Evolutionary conservation across 129 eudicot genomes (phyloP).

Genomic region (Tagetes erecta): DNA sequence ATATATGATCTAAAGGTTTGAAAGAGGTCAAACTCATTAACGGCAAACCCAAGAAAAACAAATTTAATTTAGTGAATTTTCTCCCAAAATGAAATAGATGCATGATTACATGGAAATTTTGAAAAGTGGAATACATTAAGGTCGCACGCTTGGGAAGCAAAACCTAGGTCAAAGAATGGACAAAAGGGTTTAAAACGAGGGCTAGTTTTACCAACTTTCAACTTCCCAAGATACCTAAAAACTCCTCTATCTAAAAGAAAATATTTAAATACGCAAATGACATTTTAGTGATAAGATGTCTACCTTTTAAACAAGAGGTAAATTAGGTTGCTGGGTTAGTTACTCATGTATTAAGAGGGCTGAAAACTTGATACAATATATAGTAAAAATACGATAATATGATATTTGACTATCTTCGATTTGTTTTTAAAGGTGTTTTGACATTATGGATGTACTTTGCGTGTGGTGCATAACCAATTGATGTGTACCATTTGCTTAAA

Average conservation of each 20-base stretch:
- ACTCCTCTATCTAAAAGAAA: not conserved
- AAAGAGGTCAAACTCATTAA: not conserved
- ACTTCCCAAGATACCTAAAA: constrained; percentile 45
- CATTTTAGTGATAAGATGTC: too few relatives aligned
- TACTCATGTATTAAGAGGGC: too few relatives aligned
- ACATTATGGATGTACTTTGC: too few relatives aligned
- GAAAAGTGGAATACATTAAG: constrained; percentile 23
- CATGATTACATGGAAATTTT: constrained; percentile 32
- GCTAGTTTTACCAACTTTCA: constrained; percentile 39
- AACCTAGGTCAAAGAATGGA: constrained; percentile 80
- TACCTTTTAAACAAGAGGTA: too few relatives aligned
- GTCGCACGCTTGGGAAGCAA: constrained; percentile 86
- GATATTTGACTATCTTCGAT: too few relatives aligned
- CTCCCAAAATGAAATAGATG: constrained; percentile 5
- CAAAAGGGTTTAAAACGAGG: constrained; percentile 78
- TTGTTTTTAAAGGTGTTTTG: too few relatives aligned
- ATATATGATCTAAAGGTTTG: constrained; percentile 11
- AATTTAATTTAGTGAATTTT: not conserved
- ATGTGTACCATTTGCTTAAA: too few relatives aligned
- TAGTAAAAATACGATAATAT: too few relatives aligned
- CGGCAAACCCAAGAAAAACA: constrained; percentile 1
- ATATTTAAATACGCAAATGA: too few relatives aligned
- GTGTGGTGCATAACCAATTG: too few relatives aligned
- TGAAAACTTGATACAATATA: too few relatives aligned
- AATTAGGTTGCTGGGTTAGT: too few relatives aligned